phyloP scores from a whole-genome alignment of 1,139 yeast genomes.

The Candida sanyaensis region DNA sequence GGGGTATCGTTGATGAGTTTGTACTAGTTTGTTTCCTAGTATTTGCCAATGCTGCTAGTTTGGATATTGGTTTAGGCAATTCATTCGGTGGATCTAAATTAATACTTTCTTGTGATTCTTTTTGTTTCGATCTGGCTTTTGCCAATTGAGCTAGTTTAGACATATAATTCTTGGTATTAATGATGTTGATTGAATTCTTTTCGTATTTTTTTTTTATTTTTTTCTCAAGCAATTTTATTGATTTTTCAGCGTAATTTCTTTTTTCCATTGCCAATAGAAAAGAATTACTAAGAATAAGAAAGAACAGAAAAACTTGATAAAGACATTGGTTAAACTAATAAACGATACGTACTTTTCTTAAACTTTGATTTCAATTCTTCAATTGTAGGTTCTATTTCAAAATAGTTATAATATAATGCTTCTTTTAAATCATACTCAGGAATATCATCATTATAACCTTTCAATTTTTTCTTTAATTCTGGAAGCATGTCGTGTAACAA shows the following conservation, averaged over 20 bases:
- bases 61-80: slow-evolving; percentile 32
- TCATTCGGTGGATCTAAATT: slow-evolving; percentile 2
- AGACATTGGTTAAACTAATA: neutral
- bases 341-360: slow-evolving; percentile 46
- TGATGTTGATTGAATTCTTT: neutral
- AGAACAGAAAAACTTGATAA: slow-evolving; percentile 2
- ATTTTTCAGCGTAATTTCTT: neutral
- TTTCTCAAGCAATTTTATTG: neutral
- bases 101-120: slow-evolving; percentile 7
- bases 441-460: slow-evolving; percentile 44
- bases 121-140: slow-evolving; percentile 17
- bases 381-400: slow-evolving; percentile 55
- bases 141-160: slow-evolving; percentile 25
- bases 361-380: slow-evolving; percentile 51
- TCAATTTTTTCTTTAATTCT: slow-evolving; percentile 32
- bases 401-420: slow-evolving; percentile 61
- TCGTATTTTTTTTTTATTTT: neutral
- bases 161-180: slow-evolving; percentile 5
- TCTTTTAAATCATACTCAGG: slow-evolving; percentile 58
- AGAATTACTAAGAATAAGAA: neutral
- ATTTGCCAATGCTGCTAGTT: slow-evolving; percentile 51
- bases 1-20: slow-evolving; percentile 12
- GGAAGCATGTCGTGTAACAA: slow-evolving; percentile 47
- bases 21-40: slow-evolving; percentile 22
- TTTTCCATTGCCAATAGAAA: neutral